Evolutionary conservation across 306 rosid genomes (phyloP).

Genomic region (Fragaria iinumae): DNA sequence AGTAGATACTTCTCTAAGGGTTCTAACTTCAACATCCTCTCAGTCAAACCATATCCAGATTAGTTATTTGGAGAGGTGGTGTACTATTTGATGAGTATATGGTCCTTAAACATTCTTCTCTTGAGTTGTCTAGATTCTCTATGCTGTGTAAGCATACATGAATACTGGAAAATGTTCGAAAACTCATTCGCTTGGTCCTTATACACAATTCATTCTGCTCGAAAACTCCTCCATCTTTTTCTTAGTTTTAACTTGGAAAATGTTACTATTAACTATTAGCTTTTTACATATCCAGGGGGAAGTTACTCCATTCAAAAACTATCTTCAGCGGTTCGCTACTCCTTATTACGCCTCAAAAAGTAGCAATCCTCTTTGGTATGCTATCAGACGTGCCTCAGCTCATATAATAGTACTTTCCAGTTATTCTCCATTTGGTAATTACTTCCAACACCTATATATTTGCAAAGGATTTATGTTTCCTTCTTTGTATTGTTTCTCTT

Average conservation of each 20-base stretch:
- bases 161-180: too few relatives aligned
- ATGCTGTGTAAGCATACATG: background rate
- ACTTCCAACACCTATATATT: conserved; percentile 14
- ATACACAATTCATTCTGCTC: background rate
- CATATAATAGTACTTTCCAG: conserved; percentile 88
- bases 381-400: conserved; percentile 93
- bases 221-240: conserved; percentile 5
- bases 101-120: background rate
- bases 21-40: background rate
- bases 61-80: background rate
- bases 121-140: background rate
- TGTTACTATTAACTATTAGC: conserved; percentile 11
- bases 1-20: background rate
- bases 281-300: conserved; percentile 55
- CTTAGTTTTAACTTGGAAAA: conserved; percentile 13
- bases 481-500: background rate
- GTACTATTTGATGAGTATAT: background rate
- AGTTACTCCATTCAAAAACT: conserved; percentile 78
- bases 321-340: conserved; percentile 66
- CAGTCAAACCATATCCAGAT: background rate
- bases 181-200: too few relatives aligned
- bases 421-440: conserved; percentile 88
- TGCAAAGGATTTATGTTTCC: background rate
- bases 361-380: conserved; percentile 92
- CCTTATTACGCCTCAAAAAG: conserved; percentile 82